Conservation (phyloP, 2,329 filamentous ascomycete species). For the Trichoderma cornu-damae region DNA sequence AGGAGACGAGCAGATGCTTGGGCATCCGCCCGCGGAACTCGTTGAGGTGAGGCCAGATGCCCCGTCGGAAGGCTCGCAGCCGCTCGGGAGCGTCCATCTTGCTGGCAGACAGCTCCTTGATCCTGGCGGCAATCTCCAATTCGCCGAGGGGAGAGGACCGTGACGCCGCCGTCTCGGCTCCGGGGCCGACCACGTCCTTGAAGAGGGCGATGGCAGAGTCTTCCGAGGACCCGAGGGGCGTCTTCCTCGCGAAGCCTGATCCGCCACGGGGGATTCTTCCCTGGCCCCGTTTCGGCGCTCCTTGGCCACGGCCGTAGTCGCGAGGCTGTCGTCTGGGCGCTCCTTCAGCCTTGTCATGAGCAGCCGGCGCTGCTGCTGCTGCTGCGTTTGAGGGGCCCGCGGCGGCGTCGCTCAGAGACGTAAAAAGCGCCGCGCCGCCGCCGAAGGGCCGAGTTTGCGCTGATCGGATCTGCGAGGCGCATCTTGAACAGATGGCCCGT, state of each 20-base stretch:
- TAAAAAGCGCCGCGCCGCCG: constrained; percentile 23
- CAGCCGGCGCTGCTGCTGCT: not conserved
- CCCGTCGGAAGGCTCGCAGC: constrained; percentile 26
- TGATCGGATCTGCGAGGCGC: constrained; percentile 29
- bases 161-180: not conserved
- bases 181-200: constrained; percentile 33
- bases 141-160: constrained; percentile 23
- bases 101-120: constrained; percentile 27
- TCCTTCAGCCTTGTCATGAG: not conserved
- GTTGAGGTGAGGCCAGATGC: constrained; percentile 31
- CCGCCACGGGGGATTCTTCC: not conserved
- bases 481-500: constrained; percentile 34
- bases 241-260: constrained; percentile 8
- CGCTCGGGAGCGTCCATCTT: constrained; percentile 20
- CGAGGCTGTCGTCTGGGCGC: not conserved
- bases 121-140: constrained; percentile 29
- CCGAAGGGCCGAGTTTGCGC: constrained; percentile 22
- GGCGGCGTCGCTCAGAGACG: constrained; percentile 23
- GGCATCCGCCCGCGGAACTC: constrained; percentile 28
- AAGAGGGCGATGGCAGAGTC: constrained; percentile 32
- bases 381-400: not conserved
- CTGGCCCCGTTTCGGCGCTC: not conserved
- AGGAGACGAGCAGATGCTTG: constrained; percentile 26
- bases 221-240: constrained; percentile 11
- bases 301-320: not conserved